A percentile compares a stretch with the other conserved stretches of the same genome.
phyloP scores from a whole-genome alignment of 169 alveolate genomes.

The Blepharisma undulans region DNA sequence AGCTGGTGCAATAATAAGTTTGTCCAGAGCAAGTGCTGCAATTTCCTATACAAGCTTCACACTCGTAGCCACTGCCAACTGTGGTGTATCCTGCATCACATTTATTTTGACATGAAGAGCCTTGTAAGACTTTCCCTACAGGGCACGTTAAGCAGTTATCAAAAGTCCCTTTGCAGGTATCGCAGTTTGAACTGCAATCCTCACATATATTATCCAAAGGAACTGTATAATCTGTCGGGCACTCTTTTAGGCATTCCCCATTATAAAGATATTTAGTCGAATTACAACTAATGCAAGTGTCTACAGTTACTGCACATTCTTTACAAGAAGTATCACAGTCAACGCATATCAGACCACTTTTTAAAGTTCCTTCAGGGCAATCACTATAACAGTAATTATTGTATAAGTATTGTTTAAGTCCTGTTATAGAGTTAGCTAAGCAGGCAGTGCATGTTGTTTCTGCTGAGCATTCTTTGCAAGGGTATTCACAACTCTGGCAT shows the following conservation, averaged over 20 bases:
- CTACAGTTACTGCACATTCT: neutral
- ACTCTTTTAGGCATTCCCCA: neutral
- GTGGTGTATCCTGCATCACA: slow-evolving; percentile 31
- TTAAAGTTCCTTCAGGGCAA: slow-evolving; percentile 38
- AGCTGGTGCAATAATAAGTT: slow-evolving; percentile 15
- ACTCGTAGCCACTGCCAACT: neutral
- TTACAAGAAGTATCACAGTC: slow-evolving; percentile 27
- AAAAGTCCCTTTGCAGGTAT: neutral
- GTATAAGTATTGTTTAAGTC: neutral
- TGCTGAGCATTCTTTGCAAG: slow-evolving; percentile 17
- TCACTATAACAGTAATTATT: neutral
- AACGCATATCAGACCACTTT: neutral
- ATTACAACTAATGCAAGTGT: slow-evolving; percentile 27
- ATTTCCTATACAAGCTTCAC: neutral
- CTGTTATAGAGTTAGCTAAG: neutral
- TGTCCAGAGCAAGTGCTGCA: slow-evolving; percentile 20
- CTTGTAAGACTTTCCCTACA: neutral
- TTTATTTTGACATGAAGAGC: neutral
- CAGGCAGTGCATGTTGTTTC: slow-evolving; percentile 15
- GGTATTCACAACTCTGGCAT: slow-evolving; percentile 23
- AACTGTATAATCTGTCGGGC: neutral
- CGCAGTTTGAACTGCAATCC: neutral
- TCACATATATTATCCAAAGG: neutral
- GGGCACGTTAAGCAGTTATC: slow-evolving; percentile 4
- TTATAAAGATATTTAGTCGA: neutral